These are phyloP conservation scores for Dictyostelium intermedium DNA, from an alignment of 78 protist species.

Conservation along the genomic window DNA sequence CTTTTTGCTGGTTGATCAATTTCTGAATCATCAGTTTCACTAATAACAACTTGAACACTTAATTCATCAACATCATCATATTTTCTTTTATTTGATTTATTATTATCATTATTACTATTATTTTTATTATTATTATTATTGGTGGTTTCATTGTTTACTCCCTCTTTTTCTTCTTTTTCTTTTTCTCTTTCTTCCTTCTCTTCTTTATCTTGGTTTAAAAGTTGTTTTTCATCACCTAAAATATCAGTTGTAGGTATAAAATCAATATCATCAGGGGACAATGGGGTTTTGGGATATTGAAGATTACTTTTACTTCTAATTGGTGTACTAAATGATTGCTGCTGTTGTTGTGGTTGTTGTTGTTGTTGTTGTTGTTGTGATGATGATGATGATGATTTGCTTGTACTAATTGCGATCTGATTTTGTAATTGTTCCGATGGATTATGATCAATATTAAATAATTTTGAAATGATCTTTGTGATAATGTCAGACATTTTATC, in stretches of 20 bases:
- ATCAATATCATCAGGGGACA: neutral
- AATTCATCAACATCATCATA: neutral
- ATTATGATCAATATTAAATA: neutral
- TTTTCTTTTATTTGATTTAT: neutral
- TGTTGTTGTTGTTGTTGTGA: neutral
- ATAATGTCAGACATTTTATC: conserved; percentile 7
- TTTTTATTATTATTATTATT: neutral
- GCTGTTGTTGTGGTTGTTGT: neutral
- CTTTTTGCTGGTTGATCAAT: conserved; percentile 22
- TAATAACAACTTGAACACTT: neutral
- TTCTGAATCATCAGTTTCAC: neutral
- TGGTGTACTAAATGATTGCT: neutral
- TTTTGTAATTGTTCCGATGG: neutral
- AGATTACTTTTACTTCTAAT: neutral
- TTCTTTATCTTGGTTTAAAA: neutral
- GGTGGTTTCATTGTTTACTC: neutral
- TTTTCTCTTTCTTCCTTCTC: neutral
- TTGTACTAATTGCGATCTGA: neutral
- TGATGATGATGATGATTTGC: neutral
- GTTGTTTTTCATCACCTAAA: neutral
- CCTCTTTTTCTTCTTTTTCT: neutral
- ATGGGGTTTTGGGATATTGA: conserved; percentile 6
- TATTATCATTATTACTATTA: neutral
- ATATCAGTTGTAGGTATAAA: neutral
- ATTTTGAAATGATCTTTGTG: neutral